Conservation (phyloP, 768 basidiomycete genomes). For the Gloeophyllum trabeum region DNA sequence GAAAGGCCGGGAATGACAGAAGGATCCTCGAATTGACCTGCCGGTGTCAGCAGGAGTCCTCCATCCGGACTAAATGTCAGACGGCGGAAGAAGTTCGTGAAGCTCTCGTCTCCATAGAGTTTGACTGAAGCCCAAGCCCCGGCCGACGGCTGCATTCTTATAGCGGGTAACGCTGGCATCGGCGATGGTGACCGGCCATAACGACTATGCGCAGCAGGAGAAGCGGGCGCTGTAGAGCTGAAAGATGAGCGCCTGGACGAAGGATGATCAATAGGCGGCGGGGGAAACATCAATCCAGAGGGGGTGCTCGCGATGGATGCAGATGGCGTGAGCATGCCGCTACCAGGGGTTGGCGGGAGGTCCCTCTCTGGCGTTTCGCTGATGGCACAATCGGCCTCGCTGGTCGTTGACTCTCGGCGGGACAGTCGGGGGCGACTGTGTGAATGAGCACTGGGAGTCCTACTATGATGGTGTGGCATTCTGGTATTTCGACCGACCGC, state of each 20-base stretch:
- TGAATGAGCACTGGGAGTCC: slow-evolving; percentile 52
- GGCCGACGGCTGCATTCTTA: slow-evolving; percentile 52
- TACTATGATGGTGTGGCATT: slow-evolving; percentile 58
- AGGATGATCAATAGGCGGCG: slow-evolving; percentile 52
- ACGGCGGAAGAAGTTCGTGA: slow-evolving; percentile 91
- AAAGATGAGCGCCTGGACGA: slow-evolving; percentile 58
- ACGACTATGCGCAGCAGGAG: slow-evolving; percentile 44
- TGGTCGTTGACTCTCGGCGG: slow-evolving; percentile 62
- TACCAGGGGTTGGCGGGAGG: slow-evolving; percentile 20
- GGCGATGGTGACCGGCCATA: slow-evolving; percentile 82
- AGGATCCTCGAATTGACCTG: slow-evolving; percentile 95
- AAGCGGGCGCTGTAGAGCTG: slow-evolving; percentile 73
- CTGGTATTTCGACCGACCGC: slow-evolving; percentile 84
- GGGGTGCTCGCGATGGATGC: slow-evolving; percentile 62
- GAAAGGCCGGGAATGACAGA: slow-evolving; percentile 36
- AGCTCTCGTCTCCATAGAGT: slow-evolving; percentile 92
- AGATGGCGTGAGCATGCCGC: slow-evolving; percentile 46
- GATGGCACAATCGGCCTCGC: slow-evolving; percentile 60
- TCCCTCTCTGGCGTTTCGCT: slow-evolving; percentile 47
- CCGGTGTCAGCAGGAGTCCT: slow-evolving; percentile 85
- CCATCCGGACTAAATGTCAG: slow-evolving; percentile 95
- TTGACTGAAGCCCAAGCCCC: slow-evolving; percentile 58
- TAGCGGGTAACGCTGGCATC: slow-evolving; percentile 89
- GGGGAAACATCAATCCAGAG: slow-evolving; percentile 45
- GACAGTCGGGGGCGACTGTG: slow-evolving; percentile 45